Base-by-base conservation (phyloP, 1,284 basidiomycete species). In the Hypsizygus ulmarius region DNA sequence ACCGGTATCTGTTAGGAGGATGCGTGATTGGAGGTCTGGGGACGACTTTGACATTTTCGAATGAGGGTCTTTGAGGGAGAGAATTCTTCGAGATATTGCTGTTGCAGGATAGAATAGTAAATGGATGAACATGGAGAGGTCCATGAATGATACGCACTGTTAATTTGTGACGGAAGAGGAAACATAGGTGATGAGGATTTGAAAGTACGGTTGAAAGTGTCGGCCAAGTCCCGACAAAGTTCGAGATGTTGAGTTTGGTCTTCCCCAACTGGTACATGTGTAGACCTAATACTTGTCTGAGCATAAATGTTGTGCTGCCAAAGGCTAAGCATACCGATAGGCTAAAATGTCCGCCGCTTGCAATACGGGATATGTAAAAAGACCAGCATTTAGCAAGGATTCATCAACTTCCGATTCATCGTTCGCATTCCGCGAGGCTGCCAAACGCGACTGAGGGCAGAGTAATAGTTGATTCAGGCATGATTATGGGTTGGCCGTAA, bases 31-130 rank as follows among this genome's bases (percentile, higher is more conserved):
- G 1, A 79, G 57, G 61, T 91, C 84, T 0, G 86, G 87, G 0
- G 90, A 78, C 0, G 95, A 97, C 66, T 97, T 97, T 34, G 93
- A 97, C 95, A 98, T 98, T 67, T 97, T 98, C 8, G 85, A 79
- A 0, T 74, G 72, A 0, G 94, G 91, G 63, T 96, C 89, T 47
- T 84, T 84, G 11, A 98, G 80, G 2, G 92, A 95, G 6, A 96
- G 79, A 12, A 94, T 73, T 43, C 90, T 80, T 62, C 80, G 82
- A 1, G 84, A 84, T 0, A 84, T 78, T 0, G 92, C 93, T 95
- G 55, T 25, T 7, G 7, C 2, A 25, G 32, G 12, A n/a, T 8
- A n/a, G 25, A 44, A 33, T 11, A n/a, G 12, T 21, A 40, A 35
- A 43, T 7, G 39, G 1, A 38, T 21, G 27, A 44, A 16, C 16